These are phyloP conservation scores for Tuber umbilicatum DNA, from an alignment of 495 filamentous ascomycete genomes.

Conservation along the genomic window DNA sequence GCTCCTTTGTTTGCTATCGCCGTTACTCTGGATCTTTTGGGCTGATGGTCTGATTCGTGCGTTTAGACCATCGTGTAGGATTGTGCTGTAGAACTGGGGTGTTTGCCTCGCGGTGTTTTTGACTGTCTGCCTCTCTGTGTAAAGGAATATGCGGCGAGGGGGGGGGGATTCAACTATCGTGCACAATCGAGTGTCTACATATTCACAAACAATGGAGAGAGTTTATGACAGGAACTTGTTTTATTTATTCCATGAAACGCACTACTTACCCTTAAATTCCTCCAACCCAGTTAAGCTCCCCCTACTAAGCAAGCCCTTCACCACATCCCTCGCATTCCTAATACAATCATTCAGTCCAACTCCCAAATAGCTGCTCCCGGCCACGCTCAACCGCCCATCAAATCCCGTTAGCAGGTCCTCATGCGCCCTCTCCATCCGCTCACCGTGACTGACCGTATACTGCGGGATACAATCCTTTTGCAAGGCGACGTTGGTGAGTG, in stretches of 20 bases:
- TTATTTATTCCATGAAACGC: not conserved
- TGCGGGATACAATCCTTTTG: conserved; percentile 83
- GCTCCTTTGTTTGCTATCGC: not conserved
- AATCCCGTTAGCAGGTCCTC: conserved; percentile 53
- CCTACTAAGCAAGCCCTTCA: conserved; percentile 38
- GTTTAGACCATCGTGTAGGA: not conserved
- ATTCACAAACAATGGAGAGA: not conserved
- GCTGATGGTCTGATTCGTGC: not conserved
- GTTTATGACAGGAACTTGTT: not conserved
- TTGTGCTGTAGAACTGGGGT: not conserved
- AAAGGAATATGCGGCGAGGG: not conserved
- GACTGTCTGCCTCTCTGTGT: not conserved
- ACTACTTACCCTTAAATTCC: conserved; percentile 15
- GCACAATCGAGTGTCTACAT: not conserved
- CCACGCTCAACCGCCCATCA: conserved; percentile 60
- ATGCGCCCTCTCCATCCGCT: conserved; percentile 56
- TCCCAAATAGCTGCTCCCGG: conserved; percentile 66
- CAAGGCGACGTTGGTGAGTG: conserved; percentile 53
- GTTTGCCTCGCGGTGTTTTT: not conserved
- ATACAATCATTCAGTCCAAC: conserved; percentile 62
- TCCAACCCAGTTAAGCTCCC: conserved; percentile 42
- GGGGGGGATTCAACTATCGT: not conserved
- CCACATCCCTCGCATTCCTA: conserved; percentile 47
- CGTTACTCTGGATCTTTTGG: not conserved
- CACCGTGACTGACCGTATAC: conserved; percentile 69